phyloP scores from a whole-genome alignment of 805 yeast species.

The Sungouiella thailandica region DNA sequence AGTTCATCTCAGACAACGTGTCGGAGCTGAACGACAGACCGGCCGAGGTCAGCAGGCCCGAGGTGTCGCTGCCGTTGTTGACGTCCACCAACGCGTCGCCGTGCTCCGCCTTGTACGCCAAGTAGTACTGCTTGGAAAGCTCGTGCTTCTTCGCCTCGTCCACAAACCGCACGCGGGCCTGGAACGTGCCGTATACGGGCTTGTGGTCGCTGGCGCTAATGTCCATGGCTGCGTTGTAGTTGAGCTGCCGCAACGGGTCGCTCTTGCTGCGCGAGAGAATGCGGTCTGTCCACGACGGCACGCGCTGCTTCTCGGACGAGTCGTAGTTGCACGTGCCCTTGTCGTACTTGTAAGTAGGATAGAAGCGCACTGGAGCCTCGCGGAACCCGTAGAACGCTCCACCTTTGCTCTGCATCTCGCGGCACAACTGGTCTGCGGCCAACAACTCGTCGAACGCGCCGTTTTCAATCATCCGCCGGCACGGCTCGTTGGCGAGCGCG shows the following conservation, averaged over 20 bases:
- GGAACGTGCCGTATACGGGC: slow-evolving; percentile 83
- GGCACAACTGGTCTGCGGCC: slow-evolving; percentile 71
- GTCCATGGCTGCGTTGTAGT: slow-evolving; percentile 60
- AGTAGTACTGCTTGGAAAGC: slow-evolving; percentile 25
- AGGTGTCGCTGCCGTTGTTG: slow-evolving; percentile 1
- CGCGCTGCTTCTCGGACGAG: slow-evolving; percentile 83
- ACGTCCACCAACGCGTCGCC: slow-evolving; percentile 9
- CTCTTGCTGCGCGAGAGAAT: slow-evolving; percentile 58
- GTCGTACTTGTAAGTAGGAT: slow-evolving; percentile 92
- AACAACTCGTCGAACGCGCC: slow-evolving; percentile 48
- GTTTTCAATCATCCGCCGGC: slow-evolving; percentile 47
- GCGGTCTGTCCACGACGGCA: slow-evolving; percentile 98
- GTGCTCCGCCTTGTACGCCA: slow-evolving; percentile 25
- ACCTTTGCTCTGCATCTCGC: slow-evolving; percentile 53
- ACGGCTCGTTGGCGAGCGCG: slow-evolving; percentile 65
- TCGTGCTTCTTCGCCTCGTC: slow-evolving; percentile 38
- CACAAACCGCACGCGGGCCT: slow-evolving; percentile 59
- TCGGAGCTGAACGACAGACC: slow-evolving; percentile 20
- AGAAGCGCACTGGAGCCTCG: slow-evolving; percentile 72
- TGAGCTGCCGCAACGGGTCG: slow-evolving; percentile 47
- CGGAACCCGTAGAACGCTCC: slow-evolving; percentile 70
- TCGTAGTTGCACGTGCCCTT: slow-evolving; percentile 79
- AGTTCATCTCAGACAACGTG: slow-evolving; percentile 31
- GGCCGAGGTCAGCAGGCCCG: slow-evolving; percentile 5
- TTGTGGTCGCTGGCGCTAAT: slow-evolving; percentile 80